phyloP scores from a whole-genome alignment of 2,329 filamentous ascomycete species.

The Hortaea sp. region DNA sequence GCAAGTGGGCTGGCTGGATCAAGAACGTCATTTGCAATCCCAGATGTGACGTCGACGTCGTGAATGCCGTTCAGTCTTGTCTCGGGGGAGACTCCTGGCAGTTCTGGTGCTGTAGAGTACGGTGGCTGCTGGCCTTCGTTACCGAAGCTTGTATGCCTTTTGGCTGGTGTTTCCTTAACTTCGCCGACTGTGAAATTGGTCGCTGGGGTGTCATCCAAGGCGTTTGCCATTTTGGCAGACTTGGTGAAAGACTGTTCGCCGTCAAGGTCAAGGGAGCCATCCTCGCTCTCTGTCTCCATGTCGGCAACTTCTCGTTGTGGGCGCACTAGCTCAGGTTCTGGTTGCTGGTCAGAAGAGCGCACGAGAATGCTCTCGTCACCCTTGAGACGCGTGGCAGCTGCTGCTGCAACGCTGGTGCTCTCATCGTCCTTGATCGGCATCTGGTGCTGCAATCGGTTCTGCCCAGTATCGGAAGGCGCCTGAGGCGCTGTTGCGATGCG shows the following conservation, averaged over 20 bases:
- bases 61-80: background rate
- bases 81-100: background rate
- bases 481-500: background rate
- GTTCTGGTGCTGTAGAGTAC: background rate
- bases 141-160: background rate
- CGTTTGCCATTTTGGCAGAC: background rate
- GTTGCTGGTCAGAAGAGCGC: background rate
- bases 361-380: background rate
- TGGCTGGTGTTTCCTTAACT: background rate
- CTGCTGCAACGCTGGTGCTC: background rate
- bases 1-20: background rate
- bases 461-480: background rate
- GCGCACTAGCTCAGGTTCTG: too few species aligned
- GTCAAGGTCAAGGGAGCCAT: background rate
- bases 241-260: background rate
- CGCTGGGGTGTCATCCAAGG: background rate
- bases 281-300: background rate
- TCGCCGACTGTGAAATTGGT: background rate
- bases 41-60: background rate
- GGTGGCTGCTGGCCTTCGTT: background rate
- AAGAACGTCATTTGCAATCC: background rate
- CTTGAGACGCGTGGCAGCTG: too few species aligned
- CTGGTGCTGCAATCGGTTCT: background rate
- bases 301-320: background rate
- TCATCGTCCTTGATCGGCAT: background rate